Conservation (phyloP, 2,329 filamentous ascomycete genomes). For the Neonectria sp. region DNA sequence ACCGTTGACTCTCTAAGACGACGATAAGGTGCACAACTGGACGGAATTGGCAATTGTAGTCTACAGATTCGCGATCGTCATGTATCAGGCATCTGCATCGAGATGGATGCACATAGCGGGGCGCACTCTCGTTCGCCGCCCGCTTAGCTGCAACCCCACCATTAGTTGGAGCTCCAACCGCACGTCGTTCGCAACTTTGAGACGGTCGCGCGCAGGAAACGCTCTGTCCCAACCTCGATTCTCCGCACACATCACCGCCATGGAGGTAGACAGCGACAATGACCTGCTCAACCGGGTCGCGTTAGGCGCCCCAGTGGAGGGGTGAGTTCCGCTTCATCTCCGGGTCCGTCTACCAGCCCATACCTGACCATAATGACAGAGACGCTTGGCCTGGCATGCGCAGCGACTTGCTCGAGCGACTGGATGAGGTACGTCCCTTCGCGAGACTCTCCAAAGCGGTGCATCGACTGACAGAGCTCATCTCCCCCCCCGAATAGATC, state of each 20-base stretch:
- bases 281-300: constrained; percentile 65
- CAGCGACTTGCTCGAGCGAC: constrained; percentile 74
- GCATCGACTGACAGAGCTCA: neutral
- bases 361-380: constrained; percentile 62
- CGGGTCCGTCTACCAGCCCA: constrained; percentile 28
- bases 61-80: neutral
- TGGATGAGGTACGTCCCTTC: constrained; percentile 70
- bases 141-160: constrained; percentile 50
- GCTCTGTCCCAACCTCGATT: constrained; percentile 25
- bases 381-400: constrained; percentile 79
- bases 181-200: constrained; percentile 11
- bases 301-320: constrained; percentile 67
- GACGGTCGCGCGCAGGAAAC: constrained; percentile 19
- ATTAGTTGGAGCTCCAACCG: constrained; percentile 30
- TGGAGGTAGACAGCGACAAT: constrained; percentile 71
- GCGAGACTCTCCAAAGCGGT: neutral
- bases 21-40: too few relatives aligned
- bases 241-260: constrained; percentile 51
- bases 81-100: neutral
- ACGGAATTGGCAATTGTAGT: too few relatives aligned
- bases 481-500: constrained; percentile 67
- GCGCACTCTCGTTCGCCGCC: constrained; percentile 25
- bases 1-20: neutral
- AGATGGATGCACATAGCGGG: constrained; percentile 48
- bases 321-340: constrained; percentile 59